These are phyloP conservation scores for Heliocybe sulcata DNA, from an alignment of 1,284 basidiomycete genomes.

Conservation along the genomic window DNA sequence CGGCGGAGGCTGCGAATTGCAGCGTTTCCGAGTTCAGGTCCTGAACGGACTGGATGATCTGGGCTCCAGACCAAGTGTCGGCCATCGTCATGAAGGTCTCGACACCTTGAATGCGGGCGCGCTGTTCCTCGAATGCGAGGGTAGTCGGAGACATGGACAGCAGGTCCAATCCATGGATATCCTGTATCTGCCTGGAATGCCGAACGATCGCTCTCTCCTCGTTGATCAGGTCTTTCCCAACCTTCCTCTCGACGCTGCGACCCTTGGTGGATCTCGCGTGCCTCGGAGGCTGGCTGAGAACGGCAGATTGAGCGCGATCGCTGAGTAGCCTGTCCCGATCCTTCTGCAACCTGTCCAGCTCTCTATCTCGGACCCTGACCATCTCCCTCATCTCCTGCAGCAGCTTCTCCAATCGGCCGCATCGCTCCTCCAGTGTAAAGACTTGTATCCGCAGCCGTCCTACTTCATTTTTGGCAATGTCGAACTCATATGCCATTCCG, in stretches of 20 bases:
- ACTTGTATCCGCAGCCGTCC: background rate
- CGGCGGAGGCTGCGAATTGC: constrained; percentile 38
- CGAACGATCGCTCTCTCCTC: background rate
- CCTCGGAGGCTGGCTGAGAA: background rate
- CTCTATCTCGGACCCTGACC: background rate
- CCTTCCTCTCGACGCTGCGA: background rate
- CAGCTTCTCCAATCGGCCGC: background rate
- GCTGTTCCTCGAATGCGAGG: constrained; percentile 35
- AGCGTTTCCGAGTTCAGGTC: constrained; percentile 30
- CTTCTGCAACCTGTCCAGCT: constrained; percentile 1
- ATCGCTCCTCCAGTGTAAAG: background rate
- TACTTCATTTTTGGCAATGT: background rate
- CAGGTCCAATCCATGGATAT: background rate
- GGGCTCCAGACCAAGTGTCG: constrained; percentile 29
- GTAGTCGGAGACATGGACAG: constrained; percentile 31
- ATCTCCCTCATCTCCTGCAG: constrained; percentile 1
- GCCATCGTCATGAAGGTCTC: constrained; percentile 30
- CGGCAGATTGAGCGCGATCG: background rate
- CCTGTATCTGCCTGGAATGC: background rate
- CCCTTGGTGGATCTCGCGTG: background rate
- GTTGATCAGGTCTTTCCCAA: background rate
- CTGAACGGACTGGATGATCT: constrained; percentile 27
- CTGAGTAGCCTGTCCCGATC: constrained; percentile 1
- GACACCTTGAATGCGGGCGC: constrained; percentile 25
- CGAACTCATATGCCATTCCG: background rate